Evolutionary conservation across 2,329 filamentous ascomycete genomes (phyloP).

Genomic region (Sclerotinia glacialis): DNA sequence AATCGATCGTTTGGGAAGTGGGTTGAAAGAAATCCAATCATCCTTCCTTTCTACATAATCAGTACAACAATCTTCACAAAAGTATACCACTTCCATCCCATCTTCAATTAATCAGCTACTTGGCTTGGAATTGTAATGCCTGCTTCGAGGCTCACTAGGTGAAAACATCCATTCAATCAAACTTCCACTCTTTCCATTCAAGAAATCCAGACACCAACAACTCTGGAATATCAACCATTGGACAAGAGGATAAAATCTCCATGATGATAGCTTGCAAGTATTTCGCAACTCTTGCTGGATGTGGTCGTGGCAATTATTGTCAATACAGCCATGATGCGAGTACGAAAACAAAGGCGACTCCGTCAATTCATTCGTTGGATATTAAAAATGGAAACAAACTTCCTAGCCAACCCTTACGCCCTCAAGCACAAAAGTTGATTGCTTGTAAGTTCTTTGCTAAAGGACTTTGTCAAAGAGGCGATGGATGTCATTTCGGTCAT

Average conservation of each 20-base stretch:
- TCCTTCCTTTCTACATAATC: background rate
- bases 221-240: background rate
- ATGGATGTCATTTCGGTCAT: background rate
- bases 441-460: background rate
- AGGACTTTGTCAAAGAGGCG: background rate
- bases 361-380: background rate
- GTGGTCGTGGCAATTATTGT: background rate
- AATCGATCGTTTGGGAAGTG: too few relatives aligned
- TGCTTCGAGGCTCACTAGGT: background rate
- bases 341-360: background rate
- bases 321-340: background rate
- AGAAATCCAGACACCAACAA: background rate
- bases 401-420: background rate
- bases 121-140: background rate
- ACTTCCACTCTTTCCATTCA: background rate
- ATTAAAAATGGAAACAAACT: background rate
- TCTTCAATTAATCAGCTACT: background rate
- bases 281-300: background rate
- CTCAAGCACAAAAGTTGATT: background rate
- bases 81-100: background rate
- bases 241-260: background rate
- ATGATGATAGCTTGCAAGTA: background rate
- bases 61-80: background rate
- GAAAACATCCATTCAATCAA: background rate
- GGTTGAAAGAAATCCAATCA: background rate